Base-by-base conservation (phyloP, 2,329 filamentous ascomycete genomes). In the Chaetomiaceae sp. region DNA sequence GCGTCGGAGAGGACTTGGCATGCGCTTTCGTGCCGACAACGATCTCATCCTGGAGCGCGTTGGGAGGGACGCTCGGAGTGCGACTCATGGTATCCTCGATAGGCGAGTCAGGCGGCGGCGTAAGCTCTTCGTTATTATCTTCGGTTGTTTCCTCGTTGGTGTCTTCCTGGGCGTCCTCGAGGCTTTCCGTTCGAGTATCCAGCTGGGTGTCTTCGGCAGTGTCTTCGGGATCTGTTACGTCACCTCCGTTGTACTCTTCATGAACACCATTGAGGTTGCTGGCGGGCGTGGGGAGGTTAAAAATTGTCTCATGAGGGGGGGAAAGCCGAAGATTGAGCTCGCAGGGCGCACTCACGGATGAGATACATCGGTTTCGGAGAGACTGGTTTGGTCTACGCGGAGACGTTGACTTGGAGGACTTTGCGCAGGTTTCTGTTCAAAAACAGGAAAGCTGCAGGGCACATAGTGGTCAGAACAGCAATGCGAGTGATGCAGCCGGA, bases 21-120 rank as follows among this genome's bases (percentile, higher is more conserved):
- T 73, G 70, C 26, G 63, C 59, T 43, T 69, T 67, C 10, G 66
- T 68, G 14, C 69, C 68, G 6, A 78, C 74, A 7, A 78, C 65
- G 38, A 78, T 78, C 56, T 78, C 74, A 55, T 78, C 75, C 45
- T 73, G 68, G 2, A 72, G 52, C 22, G 65, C 60, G 38, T 68
- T 67, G 18, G 52, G 66, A 61, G 33, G 50, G 15, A 66, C 60
- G 35, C 65, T 68, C 7, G 69, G 68, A 10, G 71, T 59, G 6
- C 62, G 65, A 46, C 67, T 71, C 34, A 61, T 60, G 14, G 57
- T 57, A 20, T 68, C 62, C 2, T 51, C 48, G 8, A 49, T 38
- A 1, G 55, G 55, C 1, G 60, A 62, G 18, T 70, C 67, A 0
- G 67, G 66, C 5, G 68, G 68, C 2, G 69, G 67, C 43, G 71